Percentiles rank a stretch among this genome's conserved stretches.
Conservation (phyloP, 2,329 filamentous ascomycete species). For the Diaporthe citriasiana region DNA sequence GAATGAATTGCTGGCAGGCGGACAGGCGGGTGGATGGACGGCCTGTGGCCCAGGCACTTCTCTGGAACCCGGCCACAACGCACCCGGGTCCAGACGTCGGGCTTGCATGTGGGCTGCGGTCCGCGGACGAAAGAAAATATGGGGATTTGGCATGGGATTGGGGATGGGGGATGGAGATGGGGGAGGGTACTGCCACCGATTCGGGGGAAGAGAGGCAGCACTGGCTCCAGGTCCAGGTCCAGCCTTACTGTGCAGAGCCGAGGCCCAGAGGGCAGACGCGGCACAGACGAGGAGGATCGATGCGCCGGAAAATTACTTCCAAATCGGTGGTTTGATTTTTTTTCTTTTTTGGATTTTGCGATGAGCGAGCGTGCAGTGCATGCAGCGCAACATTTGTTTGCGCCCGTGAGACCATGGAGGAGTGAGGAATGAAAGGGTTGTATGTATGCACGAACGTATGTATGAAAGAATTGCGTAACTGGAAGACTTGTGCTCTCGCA, state of each 20-base stretch:
- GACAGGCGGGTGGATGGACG: background rate
- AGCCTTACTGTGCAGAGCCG: conserved; percentile 31
- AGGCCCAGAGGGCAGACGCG: conserved; percentile 25
- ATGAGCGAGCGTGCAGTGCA: conserved; percentile 21
- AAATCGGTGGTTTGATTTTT: conserved; percentile 27
- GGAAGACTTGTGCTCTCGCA: background rate
- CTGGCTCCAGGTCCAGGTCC: conserved; percentile 22
- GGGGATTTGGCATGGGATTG: conserved; percentile 19
- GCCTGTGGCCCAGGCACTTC: conserved; percentile 25
- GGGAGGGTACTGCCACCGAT: conserved; percentile 20
- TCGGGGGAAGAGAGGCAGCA: background rate
- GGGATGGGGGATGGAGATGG: conserved; percentile 7
- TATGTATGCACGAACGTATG: background rate
- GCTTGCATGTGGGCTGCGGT: conserved; percentile 32
- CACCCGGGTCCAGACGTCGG: conserved; percentile 26
- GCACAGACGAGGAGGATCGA: conserved; percentile 21
- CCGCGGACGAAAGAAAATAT: conserved; percentile 30
- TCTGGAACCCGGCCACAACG: conserved; percentile 14
- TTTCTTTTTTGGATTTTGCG: too few relatives aligned
- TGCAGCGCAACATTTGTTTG: background rate
- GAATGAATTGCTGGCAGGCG: conserved; percentile 14
- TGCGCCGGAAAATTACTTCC: conserved; percentile 25
- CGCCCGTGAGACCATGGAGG: background rate
- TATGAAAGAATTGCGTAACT: background rate
- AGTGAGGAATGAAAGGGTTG: background rate